phyloP scores from a whole-genome alignment of 768 basidiomycete species.

The Hydnomerulius pinastri region DNA sequence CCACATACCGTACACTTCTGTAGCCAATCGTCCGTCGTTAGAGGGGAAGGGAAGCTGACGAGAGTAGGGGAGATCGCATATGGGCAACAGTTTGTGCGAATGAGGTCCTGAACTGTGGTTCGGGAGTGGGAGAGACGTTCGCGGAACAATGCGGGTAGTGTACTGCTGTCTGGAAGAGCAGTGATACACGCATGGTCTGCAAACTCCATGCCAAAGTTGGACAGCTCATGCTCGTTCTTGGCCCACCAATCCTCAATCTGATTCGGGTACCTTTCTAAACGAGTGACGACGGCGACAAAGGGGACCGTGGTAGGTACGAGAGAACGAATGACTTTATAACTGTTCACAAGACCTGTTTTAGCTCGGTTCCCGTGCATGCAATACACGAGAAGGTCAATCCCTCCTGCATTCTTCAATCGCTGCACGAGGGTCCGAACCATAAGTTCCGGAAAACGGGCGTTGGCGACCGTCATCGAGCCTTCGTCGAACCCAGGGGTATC shows the following conservation, averaged over 20 bases:
- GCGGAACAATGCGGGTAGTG: constrained; percentile 4
- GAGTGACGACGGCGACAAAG: constrained; percentile 18
- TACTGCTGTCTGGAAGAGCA: constrained; percentile 8
- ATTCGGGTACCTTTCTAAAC: constrained; percentile 19
- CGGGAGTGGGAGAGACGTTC: constrained; percentile 16
- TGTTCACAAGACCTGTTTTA: constrained; percentile 15
- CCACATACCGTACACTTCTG: not conserved
- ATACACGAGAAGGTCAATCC: constrained; percentile 18
- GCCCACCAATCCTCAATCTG: constrained; percentile 27
- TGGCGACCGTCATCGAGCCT: constrained; percentile 7
- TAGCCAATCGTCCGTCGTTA: not conserved
- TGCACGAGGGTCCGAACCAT: constrained; percentile 8
- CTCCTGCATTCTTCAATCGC: constrained; percentile 2
- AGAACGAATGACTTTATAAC: constrained; percentile 12
- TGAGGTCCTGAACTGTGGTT: constrained; percentile 10
- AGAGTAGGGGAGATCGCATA: not conserved
- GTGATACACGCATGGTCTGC: constrained; percentile 23
- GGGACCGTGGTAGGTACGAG: constrained; percentile 11
- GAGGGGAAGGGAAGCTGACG: constrained; percentile 10
- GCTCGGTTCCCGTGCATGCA: constrained; percentile 24
- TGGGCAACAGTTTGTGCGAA: constrained; percentile 10
- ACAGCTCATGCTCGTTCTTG: constrained; percentile 12
- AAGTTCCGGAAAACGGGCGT: constrained; percentile 3
- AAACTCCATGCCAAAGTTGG: constrained; percentile 17
- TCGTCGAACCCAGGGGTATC: constrained; percentile 20